Base-by-base conservation (phyloP, 139 green algal genomes). In the Dunaliella primolecta region DNA sequence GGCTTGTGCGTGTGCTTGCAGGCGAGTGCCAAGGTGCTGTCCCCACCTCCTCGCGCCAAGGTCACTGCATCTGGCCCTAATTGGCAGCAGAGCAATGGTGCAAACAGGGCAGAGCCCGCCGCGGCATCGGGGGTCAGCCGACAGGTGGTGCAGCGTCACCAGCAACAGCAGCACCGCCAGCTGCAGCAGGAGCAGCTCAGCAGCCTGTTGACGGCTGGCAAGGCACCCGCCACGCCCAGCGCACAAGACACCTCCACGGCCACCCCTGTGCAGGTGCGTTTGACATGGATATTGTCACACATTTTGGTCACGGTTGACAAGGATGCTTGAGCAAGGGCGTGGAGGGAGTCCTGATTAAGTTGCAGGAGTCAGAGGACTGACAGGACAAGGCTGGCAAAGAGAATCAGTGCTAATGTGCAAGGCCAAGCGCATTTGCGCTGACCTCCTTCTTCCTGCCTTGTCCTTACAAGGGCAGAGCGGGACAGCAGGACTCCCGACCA, bases 11-110 rank as follows among this genome's bases (percentile, higher is more conserved):
- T n/a, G n/a, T n/a, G n/a, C n/a, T n/a, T n/a, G 15, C 46, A 64
- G 46, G 46, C 46, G 7, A 64, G 46, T 64, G 46, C 46, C 46
- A 64, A 64, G 46, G 7, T 64, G 46, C 46, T 25, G 46, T 64
- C 46, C 7, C 46, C 46, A 7, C 46, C 46, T 64, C 46, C 46
- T 15, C 46, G 85, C 33, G 81, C 36, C 84, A 88, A 86, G 32
- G 83, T 77, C 21, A 84, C 74, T n/a, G 81, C 78, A 2, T 46
- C 75, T 34, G 83, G 85, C 74, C 88, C 81, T 72, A 84, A 84
- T 15, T 64, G 46, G 46, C 46, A 64, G 46, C 46, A 64, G 46
- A 7, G 15, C 46, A 64, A 15, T 64, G 46, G 46, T 15, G 46
- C 46, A 25, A 7, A 15, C 15, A 15, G 15, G 46, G 46, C 15